Evolutionary conservation across 768 basidiomycete genomes (phyloP).

Genomic region (Termitomyces sp.): DNA sequence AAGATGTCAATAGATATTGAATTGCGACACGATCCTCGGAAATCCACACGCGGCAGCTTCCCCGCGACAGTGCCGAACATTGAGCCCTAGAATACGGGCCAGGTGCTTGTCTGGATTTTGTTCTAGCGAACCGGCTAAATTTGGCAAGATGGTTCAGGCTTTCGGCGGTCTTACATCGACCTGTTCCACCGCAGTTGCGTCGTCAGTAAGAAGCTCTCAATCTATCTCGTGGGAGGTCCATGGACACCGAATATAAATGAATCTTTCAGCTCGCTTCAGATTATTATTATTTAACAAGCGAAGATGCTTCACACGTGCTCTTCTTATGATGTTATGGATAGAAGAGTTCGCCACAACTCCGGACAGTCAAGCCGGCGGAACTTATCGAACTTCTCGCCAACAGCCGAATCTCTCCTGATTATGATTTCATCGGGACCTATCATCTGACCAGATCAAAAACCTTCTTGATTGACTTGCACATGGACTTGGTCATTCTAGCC

Average conservation of each 20-base stretch:
- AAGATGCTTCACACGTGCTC: background rate
- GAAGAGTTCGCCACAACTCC: conserved; percentile 7
- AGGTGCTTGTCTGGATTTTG: conserved; percentile 10
- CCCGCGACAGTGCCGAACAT: conserved; percentile 12
- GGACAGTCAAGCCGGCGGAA: conserved; percentile 1
- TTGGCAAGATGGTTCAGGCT: conserved; percentile 13
- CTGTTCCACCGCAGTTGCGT: conserved; percentile 4
- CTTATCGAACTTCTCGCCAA: conserved; percentile 6
- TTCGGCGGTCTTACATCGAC: conserved; percentile 11
- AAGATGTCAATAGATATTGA: conserved; percentile 17
- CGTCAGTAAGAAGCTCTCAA: conserved; percentile 7
- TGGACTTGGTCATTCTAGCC: conserved; percentile 5
- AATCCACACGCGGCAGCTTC: conserved; percentile 12
- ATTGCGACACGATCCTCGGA: conserved; percentile 14
- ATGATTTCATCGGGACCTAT: conserved; percentile 3
- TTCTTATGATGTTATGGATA: background rate
- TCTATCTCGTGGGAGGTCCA: conserved; percentile 14
- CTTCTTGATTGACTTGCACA: conserved; percentile 8
- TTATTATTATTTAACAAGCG: background rate
- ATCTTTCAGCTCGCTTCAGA: background rate
- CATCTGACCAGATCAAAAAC: conserved; percentile 12
- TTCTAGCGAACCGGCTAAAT: conserved; percentile 10
- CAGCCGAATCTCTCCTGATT: conserved; percentile 1
- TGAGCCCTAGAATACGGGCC: conserved; percentile 4
- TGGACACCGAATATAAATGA: background rate